Percentiles rank a stretch among this genome's conserved stretches.
phyloP scores from a whole-genome alignment of 768 basidiomycete species.

The Suillus tomentosus region DNA sequence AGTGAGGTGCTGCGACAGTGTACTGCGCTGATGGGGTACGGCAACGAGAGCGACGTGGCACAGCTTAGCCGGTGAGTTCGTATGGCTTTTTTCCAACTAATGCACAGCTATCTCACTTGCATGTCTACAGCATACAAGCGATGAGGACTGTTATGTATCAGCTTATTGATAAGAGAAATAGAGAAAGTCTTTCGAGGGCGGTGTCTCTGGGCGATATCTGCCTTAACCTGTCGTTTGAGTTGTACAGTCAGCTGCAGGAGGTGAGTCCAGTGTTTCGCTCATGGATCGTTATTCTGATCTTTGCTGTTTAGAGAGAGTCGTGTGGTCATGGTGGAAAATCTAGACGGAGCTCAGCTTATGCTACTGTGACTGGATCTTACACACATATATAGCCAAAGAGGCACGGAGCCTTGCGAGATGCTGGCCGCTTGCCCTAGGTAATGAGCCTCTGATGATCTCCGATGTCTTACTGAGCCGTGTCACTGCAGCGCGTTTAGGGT shows the following conservation, averaged over 20 bases:
- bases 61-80: constrained; percentile 7
- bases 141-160: constrained; percentile 9
- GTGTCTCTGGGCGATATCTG: constrained; percentile 6
- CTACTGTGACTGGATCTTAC: not conserved
- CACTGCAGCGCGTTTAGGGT: not conserved
- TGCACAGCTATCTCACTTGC: not conserved
- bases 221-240: constrained; percentile 2
- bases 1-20: constrained; percentile 8
- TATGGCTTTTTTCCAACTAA: not conserved
- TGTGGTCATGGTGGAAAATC: not conserved
- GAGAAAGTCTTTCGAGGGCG: constrained; percentile 5
- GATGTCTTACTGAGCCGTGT: not conserved
- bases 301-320: not conserved
- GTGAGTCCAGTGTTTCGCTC: not conserved
- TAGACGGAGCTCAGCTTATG: not conserved
- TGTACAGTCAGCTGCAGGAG: not conserved
- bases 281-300: not conserved
- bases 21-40: not conserved
- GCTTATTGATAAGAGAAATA: constrained; percentile 6
- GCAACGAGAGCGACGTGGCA: not conserved
- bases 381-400: not conserved
- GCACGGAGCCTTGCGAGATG: not conserved
- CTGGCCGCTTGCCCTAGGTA: not conserved
- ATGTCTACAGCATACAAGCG: constrained; percentile 1
- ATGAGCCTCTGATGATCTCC: not conserved